A percentile compares a stretch with the other conserved stretches of the same genome.
phyloP scores from a whole-genome alignment of 2,329 filamentous ascomycete genomes.

The Amylocarpus encephaloides region DNA sequence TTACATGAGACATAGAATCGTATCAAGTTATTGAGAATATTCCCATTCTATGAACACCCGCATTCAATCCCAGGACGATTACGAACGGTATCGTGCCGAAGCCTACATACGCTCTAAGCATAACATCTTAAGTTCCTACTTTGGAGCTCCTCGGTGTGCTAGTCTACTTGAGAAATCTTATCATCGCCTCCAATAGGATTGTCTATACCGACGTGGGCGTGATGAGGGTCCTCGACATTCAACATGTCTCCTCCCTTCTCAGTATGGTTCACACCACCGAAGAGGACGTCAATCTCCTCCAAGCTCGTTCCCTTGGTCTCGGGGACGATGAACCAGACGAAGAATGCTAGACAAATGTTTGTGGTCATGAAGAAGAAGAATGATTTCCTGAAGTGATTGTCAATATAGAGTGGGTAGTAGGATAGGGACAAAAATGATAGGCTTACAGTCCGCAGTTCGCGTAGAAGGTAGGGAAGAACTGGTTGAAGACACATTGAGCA shows the following conservation, averaged over 20 bases:
- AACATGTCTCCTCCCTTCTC: conserved; percentile 29
- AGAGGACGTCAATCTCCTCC: conserved; percentile 50
- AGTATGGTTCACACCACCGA: conserved; percentile 35
- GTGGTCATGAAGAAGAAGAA: conserved; percentile 49
- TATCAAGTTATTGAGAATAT: no score
- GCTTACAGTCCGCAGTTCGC: conserved; percentile 42
- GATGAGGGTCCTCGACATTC: conserved; percentile 19
- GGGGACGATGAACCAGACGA: conserved; percentile 46
- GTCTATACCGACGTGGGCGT: conserved; percentile 21
- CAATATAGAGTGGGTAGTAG: background rate
- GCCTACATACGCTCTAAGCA: background rate
- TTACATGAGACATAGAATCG: no score
- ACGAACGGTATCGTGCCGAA: no score
- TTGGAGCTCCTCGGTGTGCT: background rate
- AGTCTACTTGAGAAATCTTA: background rate
- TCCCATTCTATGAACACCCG: no score
- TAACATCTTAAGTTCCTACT: background rate
- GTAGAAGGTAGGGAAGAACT: conserved; percentile 65
- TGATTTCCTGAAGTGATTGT: conserved; percentile 13
- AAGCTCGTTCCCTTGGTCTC: conserved; percentile 49
- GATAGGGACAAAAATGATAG: background rate
- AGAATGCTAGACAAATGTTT: conserved; percentile 41
- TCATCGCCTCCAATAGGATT: conserved; percentile 29
- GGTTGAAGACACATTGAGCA: conserved; percentile 61
- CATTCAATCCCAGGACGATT: no score